Percentiles rank a stretch among this genome's conserved stretches.
Evolutionary conservation across 345 rosid genomes (phyloP).

Genomic region (Kandelia obovata): DNA sequence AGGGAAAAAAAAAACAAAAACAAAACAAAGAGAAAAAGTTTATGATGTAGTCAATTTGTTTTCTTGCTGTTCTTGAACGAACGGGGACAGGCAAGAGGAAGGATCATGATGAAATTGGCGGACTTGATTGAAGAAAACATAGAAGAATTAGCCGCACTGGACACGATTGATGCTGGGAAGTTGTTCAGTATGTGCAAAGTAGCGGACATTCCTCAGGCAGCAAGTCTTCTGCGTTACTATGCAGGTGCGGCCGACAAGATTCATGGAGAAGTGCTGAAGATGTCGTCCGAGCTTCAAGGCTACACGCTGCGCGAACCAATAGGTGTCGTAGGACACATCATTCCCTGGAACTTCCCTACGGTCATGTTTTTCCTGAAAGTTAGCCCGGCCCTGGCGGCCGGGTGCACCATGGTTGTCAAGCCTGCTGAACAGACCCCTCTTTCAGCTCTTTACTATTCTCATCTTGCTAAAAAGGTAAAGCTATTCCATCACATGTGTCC

Average conservation of each 20-base stretch:
- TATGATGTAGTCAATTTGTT: not conserved
- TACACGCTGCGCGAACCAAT: slow-evolving; percentile 77
- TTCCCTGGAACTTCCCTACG: slow-evolving; percentile 87
- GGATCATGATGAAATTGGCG: slow-evolving; percentile 54
- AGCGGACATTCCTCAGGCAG: slow-evolving; percentile 45
- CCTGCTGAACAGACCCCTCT: slow-evolving; percentile 95
- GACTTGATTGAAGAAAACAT: slow-evolving; percentile 56
- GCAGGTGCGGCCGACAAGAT: slow-evolving; percentile 93
- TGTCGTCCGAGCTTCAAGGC: slow-evolving; percentile 56
- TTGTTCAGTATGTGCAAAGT: slow-evolving; percentile 36
- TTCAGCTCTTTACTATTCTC: slow-evolving; percentile 68
- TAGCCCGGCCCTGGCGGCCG: slow-evolving; percentile 74
- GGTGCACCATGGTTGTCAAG: slow-evolving; percentile 81
- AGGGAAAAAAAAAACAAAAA: no score
- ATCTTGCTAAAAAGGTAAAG: slow-evolving; percentile 47
- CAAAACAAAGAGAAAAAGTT: no score
- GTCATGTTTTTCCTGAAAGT: slow-evolving; percentile 60
- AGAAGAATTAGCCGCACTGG: slow-evolving; percentile 71
- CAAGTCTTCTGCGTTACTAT: slow-evolving; percentile 47
- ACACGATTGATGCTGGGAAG: slow-evolving; percentile 67
- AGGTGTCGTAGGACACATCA: slow-evolving; percentile 76
- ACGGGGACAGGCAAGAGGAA: slow-evolving; percentile 54
- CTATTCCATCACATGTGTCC: not conserved
- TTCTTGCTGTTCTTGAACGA: not conserved
- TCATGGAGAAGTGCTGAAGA: slow-evolving; percentile 67